These are phyloP conservation scores for Wickerhamomyces hampshirensis DNA, from an alignment of 805 yeast species.

Conservation along the genomic window DNA sequence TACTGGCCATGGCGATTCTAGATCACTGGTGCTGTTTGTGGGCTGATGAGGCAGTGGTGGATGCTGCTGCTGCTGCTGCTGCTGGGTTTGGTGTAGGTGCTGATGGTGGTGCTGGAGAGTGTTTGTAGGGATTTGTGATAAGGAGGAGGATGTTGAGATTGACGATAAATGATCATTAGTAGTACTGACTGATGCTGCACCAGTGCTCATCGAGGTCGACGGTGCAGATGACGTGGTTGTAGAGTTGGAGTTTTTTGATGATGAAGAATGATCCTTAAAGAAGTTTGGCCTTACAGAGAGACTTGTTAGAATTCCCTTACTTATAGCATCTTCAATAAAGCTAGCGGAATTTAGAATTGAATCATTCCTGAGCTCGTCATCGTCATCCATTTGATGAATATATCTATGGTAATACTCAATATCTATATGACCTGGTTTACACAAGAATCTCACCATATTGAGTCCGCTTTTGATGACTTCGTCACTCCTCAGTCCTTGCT, in stretches of 20 bases:
- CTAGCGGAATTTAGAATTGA: constrained; percentile 16
- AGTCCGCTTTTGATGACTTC: constrained; percentile 13
- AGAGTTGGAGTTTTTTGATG: constrained; percentile 9
- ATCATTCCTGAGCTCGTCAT: constrained; percentile 12
- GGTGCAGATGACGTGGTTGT: constrained; percentile 1
- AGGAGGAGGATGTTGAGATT: constrained; percentile 5
- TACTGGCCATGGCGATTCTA: background rate
- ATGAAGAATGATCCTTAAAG: constrained; percentile 5
- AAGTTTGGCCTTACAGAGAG: constrained; percentile 11
- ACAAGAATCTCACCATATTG: constrained; percentile 18
- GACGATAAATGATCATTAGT: background rate
- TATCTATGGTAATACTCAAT: constrained; percentile 24
- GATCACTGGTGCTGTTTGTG: constrained; percentile 2
- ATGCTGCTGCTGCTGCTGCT: constrained; percentile 9
- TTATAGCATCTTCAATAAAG: constrained; percentile 22
- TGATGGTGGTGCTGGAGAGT: constrained; percentile 11
- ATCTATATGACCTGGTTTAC: constrained; percentile 24
- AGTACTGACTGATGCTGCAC: constrained; percentile 3
- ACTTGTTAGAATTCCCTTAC: constrained; percentile 18
- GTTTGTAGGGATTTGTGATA: constrained; percentile 6
- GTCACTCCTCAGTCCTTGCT: constrained; percentile 11
- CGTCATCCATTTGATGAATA: constrained; percentile 10
- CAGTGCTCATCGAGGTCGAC: constrained; percentile 5
- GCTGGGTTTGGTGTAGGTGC: constrained; percentile 8
- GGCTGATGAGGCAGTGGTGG: constrained; percentile 6